Evolutionary conservation across 129 eudicot species (phyloP).

Genomic region (Scalesia atractyloides): DNA sequence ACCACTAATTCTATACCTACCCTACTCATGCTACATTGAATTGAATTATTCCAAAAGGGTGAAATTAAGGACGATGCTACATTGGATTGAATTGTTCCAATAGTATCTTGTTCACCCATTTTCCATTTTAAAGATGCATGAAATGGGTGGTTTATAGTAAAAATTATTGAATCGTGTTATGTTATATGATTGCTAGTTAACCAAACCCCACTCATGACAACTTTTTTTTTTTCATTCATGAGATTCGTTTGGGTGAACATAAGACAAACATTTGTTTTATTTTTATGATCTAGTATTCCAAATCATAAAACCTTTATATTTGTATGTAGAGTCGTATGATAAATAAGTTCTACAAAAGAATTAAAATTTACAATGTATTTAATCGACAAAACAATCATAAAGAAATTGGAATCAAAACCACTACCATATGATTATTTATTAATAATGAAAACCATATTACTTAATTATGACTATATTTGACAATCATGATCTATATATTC

Average conservation of each 20-base stretch:
- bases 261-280: background rate
- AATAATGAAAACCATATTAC: too few species aligned
- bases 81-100: slow-evolving; percentile 1
- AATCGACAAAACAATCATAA: too few species aligned
- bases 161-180: slow-evolving; percentile 7
- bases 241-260: background rate
- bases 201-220: slow-evolving; percentile 10
- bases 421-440: too few species aligned
- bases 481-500: too few species aligned
- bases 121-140: slow-evolving; percentile 25
- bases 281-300: background rate
- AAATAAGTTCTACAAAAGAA: background rate
- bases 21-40: slow-evolving; percentile 19
- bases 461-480: too few species aligned
- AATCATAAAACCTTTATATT: background rate
- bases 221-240: background rate
- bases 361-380: too few species aligned
- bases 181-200: background rate
- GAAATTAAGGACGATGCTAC: slow-evolving; percentile 10
- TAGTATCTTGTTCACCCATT: slow-evolving; percentile 6
- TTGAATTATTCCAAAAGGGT: slow-evolving; percentile 14
- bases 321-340: background rate
- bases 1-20: background rate
- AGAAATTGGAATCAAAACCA: too few species aligned
- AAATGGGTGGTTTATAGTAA: slow-evolving; percentile 20